Base-by-base conservation (phyloP, 805 yeast species). In the Teunomyces cretensis region DNA sequence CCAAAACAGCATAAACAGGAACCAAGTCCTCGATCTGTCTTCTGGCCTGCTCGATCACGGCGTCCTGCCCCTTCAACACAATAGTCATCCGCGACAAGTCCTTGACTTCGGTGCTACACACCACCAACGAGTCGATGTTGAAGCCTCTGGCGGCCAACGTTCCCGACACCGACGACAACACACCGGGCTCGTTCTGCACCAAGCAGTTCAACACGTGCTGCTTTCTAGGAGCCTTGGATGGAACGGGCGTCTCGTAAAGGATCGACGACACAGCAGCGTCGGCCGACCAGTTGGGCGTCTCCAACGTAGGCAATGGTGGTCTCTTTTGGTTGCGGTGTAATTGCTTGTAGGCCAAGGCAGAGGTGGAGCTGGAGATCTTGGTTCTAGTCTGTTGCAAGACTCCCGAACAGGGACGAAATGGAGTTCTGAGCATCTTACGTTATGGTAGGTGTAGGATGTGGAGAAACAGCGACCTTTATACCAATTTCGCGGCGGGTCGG, bases 171-270 rank as follows among this genome's bases (percentile, higher is more conserved):
- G 92, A 81, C 30, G 96, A 85, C 58, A 94, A 75, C 38, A 94
- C 99, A 77, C 99, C 99, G 6, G 99, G 98, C 71, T 94, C 99
- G 68, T 94, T 92, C 71, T 94, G 98, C 13, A 94, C 99, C 62
- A 94, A 78, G 73, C 99, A 94, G 78, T 92, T 94, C 64, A 94
- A 77, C 37, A 94, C 95, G 58, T 94, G 99, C 60, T 87, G 87
- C 54, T 86, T 84, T 55, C 78, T 75, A 33, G 90, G 88, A 4
- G 80, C 77, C 40, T 57, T 70, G 1, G 81, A 72, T 31, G 84
- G 80, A 17, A 72, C 62, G 79, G 99, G 79, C 2, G 96, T 88
- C 65, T 94, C 98, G 70, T 91, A 92, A 52, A 94, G 75, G 55
- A 94, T 94, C 9, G 97, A 89, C 9, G 96, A 86, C 35, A 94